Base-by-base conservation (phyloP, 495 filamentous ascomycete genomes). In the Hypoxylon fuscum region DNA sequence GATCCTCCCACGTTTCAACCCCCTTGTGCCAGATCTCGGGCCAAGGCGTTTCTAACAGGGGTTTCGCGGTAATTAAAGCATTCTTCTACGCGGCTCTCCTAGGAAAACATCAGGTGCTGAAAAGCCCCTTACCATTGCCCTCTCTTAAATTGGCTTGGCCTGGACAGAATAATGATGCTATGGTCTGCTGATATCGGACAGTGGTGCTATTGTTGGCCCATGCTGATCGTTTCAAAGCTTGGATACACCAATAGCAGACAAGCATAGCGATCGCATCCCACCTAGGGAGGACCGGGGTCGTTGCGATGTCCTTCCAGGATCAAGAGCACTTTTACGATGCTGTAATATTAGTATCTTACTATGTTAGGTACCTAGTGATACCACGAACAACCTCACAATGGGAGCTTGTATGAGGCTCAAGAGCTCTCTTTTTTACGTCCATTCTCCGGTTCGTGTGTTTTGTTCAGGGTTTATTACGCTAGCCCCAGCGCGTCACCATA, bases 1-100 rank as follows among this genome's bases (percentile, higher is more conserved):
- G 51, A 62, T 63, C 59, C 64, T 54, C 47, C 59, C 52, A 63
- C 32, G 64, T 62, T 62, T 62, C 64, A 53, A 62, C 49, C 64
- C 49, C 64, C 64, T 37, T 67, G 64, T 67, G 58, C 52, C 64
- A 67, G 64, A 67, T 67, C 64, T 62, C 48, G 48, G 43, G 64
- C 64, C 64, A 67, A 67, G 64, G 40, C 64, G 64, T 67, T 62
- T 67, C 64, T 42, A 41, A 15, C 55, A 48, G 58, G 53, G 58
- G 9, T 55, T 50, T 59, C 21, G 37, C 53, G 53, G 64, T 59
- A 63, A 67, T 62, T 67, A 62, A 58, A 54, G 27, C 63, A 44
- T 61, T 48, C 2, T 45, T 15, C 25, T 34, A 34, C 35, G 37
- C 44, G 20, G 37, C 6, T 38, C 20, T 3, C 21, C 21, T 34